Base-by-base conservation (phyloP, 1,139 yeast species). In the Pichia sp. region DNA sequence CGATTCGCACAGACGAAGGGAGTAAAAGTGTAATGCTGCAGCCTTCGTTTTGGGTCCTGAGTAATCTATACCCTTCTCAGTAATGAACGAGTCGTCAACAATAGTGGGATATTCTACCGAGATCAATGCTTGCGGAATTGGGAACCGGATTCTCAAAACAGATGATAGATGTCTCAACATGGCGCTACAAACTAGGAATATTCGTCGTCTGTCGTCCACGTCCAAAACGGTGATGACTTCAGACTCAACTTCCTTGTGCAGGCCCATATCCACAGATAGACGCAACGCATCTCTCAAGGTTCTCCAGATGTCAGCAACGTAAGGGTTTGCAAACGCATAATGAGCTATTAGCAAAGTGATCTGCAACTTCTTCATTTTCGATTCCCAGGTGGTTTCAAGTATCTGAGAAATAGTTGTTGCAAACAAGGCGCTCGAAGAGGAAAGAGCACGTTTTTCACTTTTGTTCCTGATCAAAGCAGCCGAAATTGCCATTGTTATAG, bases 271-370 rank as follows among this genome's bases (percentile, higher is more conserved):
- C 16, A 60, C 34, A 42, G 60, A 59, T 42, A 62, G 17, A 33
- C 63, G 27, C 3, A 61, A 31, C 2, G 61, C 54, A 29, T 59
- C 62, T 34, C 63, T 36, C 12, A 61, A 41, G 6, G 60, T 36
- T 48, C 49, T 48, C 62, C 61, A 61, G 10, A 60, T 50, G 48
- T 62, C 58, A 9, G 62, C 64, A 3, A 63, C 64, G 46, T 55
- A 61, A 12, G 64, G 64, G 43, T 62, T 62, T 2, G 62, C 63
- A 58, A 62, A 60, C 6, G 60, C 61, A 52, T 62, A 61, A 52
- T 62, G 64, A 4, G 63, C 61, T 6, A 60, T 56, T 1, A 62
- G 48, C n/a, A 61, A 46, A 2, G 51, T 49, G 4, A 59, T 48
- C 44, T 62, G 61, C 14, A 62, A 48, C 34, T 61, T 61, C 16